Evolutionary conservation across 139 green algal species (phyloP).

Genomic region (Chlorella sp.): DNA sequence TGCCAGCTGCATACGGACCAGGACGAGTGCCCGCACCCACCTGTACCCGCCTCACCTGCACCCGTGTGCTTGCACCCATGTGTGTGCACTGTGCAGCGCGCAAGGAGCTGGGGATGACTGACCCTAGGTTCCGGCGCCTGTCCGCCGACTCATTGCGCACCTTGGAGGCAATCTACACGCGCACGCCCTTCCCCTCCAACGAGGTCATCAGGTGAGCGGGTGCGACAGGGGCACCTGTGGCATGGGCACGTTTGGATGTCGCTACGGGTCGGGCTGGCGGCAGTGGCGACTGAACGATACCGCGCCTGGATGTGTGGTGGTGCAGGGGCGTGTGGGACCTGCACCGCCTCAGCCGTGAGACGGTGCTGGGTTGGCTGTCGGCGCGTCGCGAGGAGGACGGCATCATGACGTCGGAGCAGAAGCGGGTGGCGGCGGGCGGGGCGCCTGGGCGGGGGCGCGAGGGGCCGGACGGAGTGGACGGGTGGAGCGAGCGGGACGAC

Average conservation of each 20-base stretch:
- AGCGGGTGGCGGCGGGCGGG: too few relatives aligned
- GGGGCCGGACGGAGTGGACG: too few relatives aligned
- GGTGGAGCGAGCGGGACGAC: too few relatives aligned
- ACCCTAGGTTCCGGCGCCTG: slow-evolving; percentile 18
- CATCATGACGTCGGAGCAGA: slow-evolving; percentile 25
- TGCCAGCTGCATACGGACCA: not conserved
- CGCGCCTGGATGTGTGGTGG: too few relatives aligned
- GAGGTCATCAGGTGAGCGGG: slow-evolving; percentile 31
- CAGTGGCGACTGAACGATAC: not conserved
- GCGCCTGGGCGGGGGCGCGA: too few relatives aligned
- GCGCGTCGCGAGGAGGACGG: slow-evolving; percentile 23
- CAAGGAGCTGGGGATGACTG: slow-evolving; percentile 27
- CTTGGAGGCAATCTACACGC: slow-evolving; percentile 34
- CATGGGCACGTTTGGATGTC: not conserved
- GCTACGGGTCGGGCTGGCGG: not conserved
- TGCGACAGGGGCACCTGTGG: not conserved
- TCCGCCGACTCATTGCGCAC: slow-evolving; percentile 26
- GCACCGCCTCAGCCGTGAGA: slow-evolving; percentile 23
- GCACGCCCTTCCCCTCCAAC: slow-evolving; percentile 29
- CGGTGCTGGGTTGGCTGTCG: slow-evolving; percentile 23
- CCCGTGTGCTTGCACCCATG: not conserved
- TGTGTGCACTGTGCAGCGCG: slow-evolving; percentile 27
- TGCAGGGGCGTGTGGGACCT: slow-evolving; percentile 35
- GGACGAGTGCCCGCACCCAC: too few relatives aligned
- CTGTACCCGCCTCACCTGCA: too few relatives aligned